Evolutionary conservation across 2,329 filamentous ascomycete species (phyloP).

Genomic region (Rutstroemia sydowiana): DNA sequence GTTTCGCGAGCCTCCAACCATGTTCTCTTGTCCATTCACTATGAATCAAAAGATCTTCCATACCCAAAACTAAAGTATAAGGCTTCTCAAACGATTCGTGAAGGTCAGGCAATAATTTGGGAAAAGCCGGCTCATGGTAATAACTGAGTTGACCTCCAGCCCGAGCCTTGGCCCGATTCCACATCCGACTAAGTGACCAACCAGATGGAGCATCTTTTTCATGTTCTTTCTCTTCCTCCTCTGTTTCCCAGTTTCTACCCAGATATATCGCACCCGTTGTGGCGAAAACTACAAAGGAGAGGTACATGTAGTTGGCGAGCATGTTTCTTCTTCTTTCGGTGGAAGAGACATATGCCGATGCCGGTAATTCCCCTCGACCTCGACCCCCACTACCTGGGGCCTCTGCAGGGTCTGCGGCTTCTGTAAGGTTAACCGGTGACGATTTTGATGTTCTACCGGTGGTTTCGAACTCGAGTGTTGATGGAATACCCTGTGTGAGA

Average conservation of each 20-base stretch:
- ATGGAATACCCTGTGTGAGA: conserved; percentile 89
- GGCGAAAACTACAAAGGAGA: conserved; percentile 49
- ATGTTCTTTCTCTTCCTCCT: conserved; percentile 64
- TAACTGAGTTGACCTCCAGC: conserved; percentile 72
- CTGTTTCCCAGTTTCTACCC: conserved; percentile 77
- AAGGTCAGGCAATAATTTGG: conserved; percentile 79
- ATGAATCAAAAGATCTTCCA: conserved; percentile 91
- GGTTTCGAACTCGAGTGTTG: conserved; percentile 76
- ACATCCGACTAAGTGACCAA: conserved; percentile 70
- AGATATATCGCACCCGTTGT: conserved; percentile 54
- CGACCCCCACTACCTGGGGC: conserved; percentile 43
- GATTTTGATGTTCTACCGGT: conserved; percentile 32
- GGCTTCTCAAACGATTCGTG: conserved; percentile 76
- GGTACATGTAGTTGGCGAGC: conserved; percentile 69
- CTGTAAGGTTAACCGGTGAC: conserved; percentile 41
- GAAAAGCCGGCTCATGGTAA: conserved; percentile 93
- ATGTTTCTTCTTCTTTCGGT: conserved; percentile 73
- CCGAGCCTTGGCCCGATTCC: conserved; percentile 70
- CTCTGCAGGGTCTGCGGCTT: conserved; percentile 33
- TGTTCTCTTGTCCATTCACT: conserved; percentile 92
- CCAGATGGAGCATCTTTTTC: conserved; percentile 66
- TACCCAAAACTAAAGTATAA: conserved; percentile 84
- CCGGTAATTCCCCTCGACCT: conserved; percentile 60
- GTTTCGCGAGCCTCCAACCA: conserved; percentile 91
- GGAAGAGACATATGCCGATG: conserved; percentile 82